Conservation (phyloP, 2,329 filamentous ascomycete genomes). For the Colletotrichum truncatum region DNA sequence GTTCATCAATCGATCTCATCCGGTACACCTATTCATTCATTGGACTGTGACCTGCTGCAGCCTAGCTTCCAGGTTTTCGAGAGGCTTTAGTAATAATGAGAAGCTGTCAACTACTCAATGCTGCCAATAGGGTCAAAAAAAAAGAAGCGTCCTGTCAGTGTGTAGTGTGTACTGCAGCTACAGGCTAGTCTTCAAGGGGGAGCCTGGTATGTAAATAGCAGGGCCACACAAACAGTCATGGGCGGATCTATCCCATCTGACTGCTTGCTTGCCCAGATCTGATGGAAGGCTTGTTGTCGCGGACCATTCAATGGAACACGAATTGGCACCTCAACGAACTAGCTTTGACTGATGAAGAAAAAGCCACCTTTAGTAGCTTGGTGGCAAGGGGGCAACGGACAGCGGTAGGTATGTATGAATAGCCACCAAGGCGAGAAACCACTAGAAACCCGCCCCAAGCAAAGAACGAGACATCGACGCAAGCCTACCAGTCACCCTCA, state of each 20-base stretch:
- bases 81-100: background rate
- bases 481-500: conserved; percentile 1
- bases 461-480: conserved; percentile 4
- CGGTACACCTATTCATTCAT: background rate
- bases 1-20: background rate
- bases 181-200: conserved; percentile 22
- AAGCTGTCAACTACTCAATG: conserved; percentile 23
- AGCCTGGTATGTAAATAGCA: conserved; percentile 19
- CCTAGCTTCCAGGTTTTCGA: conserved; percentile 12
- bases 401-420: background rate
- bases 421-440: background rate
- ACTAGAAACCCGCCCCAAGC: background rate
- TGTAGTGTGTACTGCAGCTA: background rate
- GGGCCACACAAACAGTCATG: background rate
- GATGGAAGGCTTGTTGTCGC: conserved; percentile 6
- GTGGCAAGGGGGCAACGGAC: conserved; percentile 2
- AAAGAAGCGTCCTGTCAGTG: conserved; percentile 22
- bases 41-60: background rate
- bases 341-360: background rate
- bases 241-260: conserved; percentile 14
- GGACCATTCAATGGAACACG: background rate
- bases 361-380: conserved; percentile 2
- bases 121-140: conserved; percentile 5
- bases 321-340: background rate
- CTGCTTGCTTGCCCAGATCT: conserved; percentile 3